A percentile compares a stretch with the other conserved stretches of the same genome.
Conservation (phyloP, 768 basidiomycete species). For the Phlebiopsis flavidoalba region DNA sequence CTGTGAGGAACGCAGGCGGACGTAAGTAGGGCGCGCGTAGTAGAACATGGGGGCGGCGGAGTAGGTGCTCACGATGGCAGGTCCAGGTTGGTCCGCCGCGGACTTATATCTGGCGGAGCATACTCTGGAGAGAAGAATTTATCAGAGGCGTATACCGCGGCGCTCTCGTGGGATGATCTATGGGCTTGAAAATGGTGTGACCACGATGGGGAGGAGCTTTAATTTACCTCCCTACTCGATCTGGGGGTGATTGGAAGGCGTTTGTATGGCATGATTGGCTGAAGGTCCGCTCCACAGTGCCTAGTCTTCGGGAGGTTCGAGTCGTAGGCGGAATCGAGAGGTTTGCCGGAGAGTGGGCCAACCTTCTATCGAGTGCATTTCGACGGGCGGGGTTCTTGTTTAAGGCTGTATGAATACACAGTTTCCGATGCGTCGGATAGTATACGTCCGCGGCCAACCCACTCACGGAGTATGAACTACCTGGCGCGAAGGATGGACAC, state of each 20-base stretch:
- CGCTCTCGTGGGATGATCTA: conserved; percentile 6
- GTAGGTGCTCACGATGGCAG: not conserved
- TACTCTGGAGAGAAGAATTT: conserved; percentile 11
- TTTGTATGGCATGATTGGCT: conserved; percentile 6
- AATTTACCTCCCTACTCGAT: too few relatives aligned
- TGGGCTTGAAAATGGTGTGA: too few relatives aligned
- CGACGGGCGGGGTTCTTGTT: not conserved
- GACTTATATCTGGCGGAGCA: conserved; percentile 9
- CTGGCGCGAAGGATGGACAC: not conserved
- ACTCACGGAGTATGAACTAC: too few relatives aligned
- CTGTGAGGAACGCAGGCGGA: not conserved
- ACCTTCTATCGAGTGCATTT: too few relatives aligned
- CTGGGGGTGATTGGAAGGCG: conserved; percentile 3
- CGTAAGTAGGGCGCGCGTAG: conserved; percentile 6
- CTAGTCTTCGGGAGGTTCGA: not conserved
- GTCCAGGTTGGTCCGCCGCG: conserved; percentile 4
- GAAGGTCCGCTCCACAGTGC: not conserved
- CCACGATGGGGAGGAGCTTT: conserved; percentile 6
- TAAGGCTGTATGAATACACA: not conserved
- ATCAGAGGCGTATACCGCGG: conserved; percentile 4
- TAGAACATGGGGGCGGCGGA: conserved; percentile 3
- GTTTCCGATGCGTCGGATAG: not conserved
- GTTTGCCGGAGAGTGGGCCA: not conserved
- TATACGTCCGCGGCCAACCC: not conserved
- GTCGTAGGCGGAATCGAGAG: not conserved